A percentile compares a stretch with the other conserved stretches of the same genome.
Evolutionary conservation across 2,329 filamentous ascomycete species (phyloP).

Genomic region (Aureobasidium namibiae): DNA sequence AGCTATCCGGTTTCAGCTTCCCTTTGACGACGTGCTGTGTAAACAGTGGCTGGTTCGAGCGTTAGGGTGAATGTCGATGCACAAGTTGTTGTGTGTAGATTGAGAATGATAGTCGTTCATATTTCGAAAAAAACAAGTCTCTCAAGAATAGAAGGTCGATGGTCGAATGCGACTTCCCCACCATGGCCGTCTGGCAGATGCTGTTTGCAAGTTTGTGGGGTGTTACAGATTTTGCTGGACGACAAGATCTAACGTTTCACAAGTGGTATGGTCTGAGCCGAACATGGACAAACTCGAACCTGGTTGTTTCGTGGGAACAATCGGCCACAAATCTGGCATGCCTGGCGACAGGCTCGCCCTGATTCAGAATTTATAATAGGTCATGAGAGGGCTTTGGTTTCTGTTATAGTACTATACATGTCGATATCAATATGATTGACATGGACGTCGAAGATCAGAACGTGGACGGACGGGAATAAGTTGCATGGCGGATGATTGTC

Average conservation of each 20-base stretch:
- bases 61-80: background rate
- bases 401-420: background rate
- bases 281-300: background rate
- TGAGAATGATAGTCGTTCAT: background rate
- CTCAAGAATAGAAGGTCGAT: background rate
- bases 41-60: too few species aligned
- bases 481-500: constrained; percentile 1
- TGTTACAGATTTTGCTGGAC: background rate
- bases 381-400: background rate
- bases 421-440: background rate
- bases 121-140: too few species aligned
- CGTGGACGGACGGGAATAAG: background rate
- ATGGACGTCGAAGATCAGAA: background rate
- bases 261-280: background rate
- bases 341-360: background rate
- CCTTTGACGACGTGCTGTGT: background rate
- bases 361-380: background rate
- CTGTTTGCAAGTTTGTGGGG: background rate
- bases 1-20: background rate
- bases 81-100: background rate
- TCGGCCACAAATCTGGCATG: background rate
- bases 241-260: background rate
- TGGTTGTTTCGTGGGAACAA: background rate
- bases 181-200: background rate
- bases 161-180: background rate